Conservation (phyloP, 202 grass and related monocot species). For the Panicum virgatum region DNA sequence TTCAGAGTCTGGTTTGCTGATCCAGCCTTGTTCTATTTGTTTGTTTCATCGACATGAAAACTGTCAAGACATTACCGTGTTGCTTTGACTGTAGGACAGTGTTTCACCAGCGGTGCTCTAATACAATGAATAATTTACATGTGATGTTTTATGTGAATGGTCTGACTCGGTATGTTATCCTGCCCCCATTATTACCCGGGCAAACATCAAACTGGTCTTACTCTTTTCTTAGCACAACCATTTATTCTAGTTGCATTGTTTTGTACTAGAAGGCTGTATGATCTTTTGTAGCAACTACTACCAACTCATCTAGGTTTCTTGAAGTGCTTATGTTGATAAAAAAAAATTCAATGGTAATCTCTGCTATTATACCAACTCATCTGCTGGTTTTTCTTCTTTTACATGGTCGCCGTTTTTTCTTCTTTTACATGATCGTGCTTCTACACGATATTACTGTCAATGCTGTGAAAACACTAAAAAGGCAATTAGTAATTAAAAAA, state of each 20-base stretch:
- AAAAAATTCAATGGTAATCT: no score
- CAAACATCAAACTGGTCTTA: neutral
- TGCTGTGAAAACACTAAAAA: no score
- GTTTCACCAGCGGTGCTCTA: neutral
- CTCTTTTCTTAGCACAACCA: neutral
- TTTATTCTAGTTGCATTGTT: neutral
- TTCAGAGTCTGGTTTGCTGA: constrained; percentile 7
- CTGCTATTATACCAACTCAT: no score
- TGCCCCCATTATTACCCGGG: neutral
- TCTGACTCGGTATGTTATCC: neutral
- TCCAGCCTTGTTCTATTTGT: constrained; percentile 21
- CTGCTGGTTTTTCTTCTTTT: no score
- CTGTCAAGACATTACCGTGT: neutral
- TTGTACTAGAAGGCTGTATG: no score
- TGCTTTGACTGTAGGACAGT: neutral
- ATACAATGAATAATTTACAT: constrained; percentile 25
- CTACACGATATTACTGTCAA: no score
- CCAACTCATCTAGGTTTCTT: no score
- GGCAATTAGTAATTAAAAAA: no score
- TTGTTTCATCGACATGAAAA: constrained; percentile 30
- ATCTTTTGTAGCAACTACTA: no score
- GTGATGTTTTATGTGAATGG: neutral
- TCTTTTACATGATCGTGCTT: no score
- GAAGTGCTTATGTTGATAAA: no score
- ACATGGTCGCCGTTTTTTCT: no score